Base-by-base conservation (phyloP, 176 grass and related monocot species). In the Panicum miliaceum region DNA sequence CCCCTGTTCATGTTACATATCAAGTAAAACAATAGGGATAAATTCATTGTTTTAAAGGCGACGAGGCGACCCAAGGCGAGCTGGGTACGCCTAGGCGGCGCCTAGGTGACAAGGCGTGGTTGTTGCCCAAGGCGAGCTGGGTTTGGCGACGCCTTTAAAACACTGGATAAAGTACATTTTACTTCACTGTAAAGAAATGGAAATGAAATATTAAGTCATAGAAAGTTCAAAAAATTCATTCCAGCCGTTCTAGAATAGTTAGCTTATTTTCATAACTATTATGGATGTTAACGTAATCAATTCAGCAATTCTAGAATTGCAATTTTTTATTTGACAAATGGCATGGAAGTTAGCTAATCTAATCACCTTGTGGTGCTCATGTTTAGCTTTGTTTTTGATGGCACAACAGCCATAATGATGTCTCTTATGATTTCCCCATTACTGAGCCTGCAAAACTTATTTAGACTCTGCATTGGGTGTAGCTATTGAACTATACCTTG, bases 391-490 rank as follows among this genome's bases (percentile, higher is more conserved):
- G 12, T 2, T 37, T 83, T 83, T 77, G 43, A 69, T 20, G 38
- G 27, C 46, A 54, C 26, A 45, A 15, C 38, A 52, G 60, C 76
- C 53, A 27, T 60, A 74, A 19, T 11, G 11, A 75, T 71, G 15
- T 8, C 16, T 8, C 34, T 75, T 62, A 50, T 81, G 2, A 75
- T 68, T 64, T 79, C 14, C 36, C 12, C 50, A 23, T 79, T 72
- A 65, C 45, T n/a, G 5, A 46, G 41, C 19, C n/a, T 88, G 52
- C n/a, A 85, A 68, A 75, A n/a, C 15, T 79, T 20, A 53, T 78
- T 1, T 48, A 89, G 58, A 59, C 26, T 67, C 43, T 75, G 32
- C 16, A 73, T 53, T 76, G 26, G n/a, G 29, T 75, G 22, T 69
- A 11, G 43, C 58, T 25, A 29, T 68, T 75, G 64, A 8, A 29